Evolutionary conservation across 306 rosid species (phyloP).

Genomic region (Ormosia emarginata): DNA sequence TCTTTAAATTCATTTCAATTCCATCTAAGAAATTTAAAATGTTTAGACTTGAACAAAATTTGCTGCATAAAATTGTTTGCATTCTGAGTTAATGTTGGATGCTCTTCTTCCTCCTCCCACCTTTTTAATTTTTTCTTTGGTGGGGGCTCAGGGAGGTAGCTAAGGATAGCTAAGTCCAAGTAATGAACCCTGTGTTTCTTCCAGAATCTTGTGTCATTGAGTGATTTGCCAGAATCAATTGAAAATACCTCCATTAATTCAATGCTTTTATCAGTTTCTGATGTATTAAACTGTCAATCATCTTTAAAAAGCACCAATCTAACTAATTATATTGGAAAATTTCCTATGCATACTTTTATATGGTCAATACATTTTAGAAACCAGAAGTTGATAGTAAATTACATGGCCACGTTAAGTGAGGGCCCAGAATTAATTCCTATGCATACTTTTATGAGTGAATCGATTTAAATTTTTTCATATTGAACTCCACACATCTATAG

Average conservation of each 20-base stretch:
- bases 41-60: neutral
- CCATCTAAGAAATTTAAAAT: neutral
- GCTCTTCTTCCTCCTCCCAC: neutral
- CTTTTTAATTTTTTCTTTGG: neutral
- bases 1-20: neutral
- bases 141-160: neutral
- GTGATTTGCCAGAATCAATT: neutral
- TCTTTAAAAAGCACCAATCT: neutral
- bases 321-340: neutral
- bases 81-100: slow-evolving; percentile 11
- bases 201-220: neutral
- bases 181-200: neutral
- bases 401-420: neutral
- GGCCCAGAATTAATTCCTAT: neutral
- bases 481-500: neutral
- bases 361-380: slow-evolving; percentile 4
- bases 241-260: neutral
- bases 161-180: neutral
- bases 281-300: neutral
- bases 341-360: neutral
- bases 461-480: neutral
- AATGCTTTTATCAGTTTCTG: neutral
- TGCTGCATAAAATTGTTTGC: neutral
- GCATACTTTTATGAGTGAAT: neutral
- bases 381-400: neutral